phyloP scores from a whole-genome alignment of 2,329 filamentous ascomycete species.

The Fusarium setosum region DNA sequence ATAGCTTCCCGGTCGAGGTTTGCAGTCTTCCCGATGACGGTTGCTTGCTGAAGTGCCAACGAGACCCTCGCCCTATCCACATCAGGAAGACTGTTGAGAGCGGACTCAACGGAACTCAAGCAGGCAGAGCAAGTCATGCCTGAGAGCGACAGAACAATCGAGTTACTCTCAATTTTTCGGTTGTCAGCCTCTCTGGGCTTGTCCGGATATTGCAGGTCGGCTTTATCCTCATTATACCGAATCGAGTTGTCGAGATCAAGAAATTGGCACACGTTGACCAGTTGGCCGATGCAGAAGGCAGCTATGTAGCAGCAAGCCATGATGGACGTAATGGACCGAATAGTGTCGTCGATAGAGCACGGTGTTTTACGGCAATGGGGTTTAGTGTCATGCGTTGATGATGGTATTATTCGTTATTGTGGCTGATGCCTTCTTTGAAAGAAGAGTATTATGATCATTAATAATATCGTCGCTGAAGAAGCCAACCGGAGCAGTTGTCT shows the following conservation, averaged over 20 bases:
- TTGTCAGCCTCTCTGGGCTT: neutral
- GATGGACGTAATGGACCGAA: neutral
- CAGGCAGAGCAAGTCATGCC: slow-evolving; percentile 12
- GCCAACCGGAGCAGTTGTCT: neutral
- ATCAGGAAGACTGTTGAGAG: neutral
- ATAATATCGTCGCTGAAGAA: neutral
- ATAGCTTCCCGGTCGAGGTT: neutral
- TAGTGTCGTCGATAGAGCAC: neutral
- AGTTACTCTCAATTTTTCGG: neutral
- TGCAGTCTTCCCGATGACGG: neutral
- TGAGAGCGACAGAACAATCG: neutral
- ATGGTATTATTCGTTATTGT: neutral
- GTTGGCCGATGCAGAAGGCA: slow-evolving; percentile 13
- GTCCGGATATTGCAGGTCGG: neutral
- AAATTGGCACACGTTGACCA: slow-evolving; percentile 16
- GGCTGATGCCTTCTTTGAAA: neutral
- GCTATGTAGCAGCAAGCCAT: slow-evolving; percentile 22
- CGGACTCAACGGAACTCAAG: neutral
- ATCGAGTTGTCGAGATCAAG: slow-evolving; percentile 10
- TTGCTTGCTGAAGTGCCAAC: slow-evolving; percentile 2
- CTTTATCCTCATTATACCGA: slow-evolving; percentile 13
- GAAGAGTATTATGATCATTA: neutral
- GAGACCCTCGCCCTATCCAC: slow-evolving; percentile 1
- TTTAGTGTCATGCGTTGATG: neutral
- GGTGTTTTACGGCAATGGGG: too few relatives aligned